Base-by-base conservation (phyloP, 805 yeast genomes). In the Hanseniaspora lachancei region DNA sequence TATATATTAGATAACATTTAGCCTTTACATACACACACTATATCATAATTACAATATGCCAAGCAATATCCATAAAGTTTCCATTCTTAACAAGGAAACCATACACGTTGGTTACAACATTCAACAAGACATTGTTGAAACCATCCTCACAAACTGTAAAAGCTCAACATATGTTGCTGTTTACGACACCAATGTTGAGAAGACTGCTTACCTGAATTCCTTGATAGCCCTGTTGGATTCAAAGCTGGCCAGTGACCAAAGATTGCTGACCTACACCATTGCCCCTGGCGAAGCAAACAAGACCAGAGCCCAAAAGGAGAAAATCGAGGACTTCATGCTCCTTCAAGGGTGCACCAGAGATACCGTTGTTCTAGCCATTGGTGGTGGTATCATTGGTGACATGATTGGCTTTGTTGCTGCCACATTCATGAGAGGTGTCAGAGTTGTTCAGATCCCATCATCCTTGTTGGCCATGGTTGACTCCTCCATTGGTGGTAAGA, bases 321-420 rank as follows among this genome's bases (percentile, higher is more conserved):
- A 79, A 12, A 89, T 93, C 57, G 98, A 93, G 72, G 98, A 93
- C 70, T 91, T 77, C 70, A 72, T 93, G 64, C 76, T 93, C 59
- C 64, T 70, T 5, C 71, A 87, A 64, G 95, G 95, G 27, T 93
- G 98, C 69, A 93, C 97, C 16, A 80, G 98, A 70, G 98, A 93
- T 68, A 89, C 97, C 2, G 87, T 93, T 27, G 81, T 93, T 57
- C 71, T 93, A 49, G 98, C 98, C 9, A 80, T 93, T 58, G 98
- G 98, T 59, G 98, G 98, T 61, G 98, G 98, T 63, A 95, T 93
- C 53, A 91, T 93, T 69, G 98, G 98, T 58, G 98, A 93, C 67
- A 91, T 93, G 98, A 86, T 91, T 61, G 98, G 98, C 4, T 93
- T 81, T 67, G 97, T 93, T 43, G 98, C 98, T n/a, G 91, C 98